A percentile compares a stretch with the other conserved stretches of the same genome.
phyloP scores from a whole-genome alignment of 805 yeast genomes.

The Nakazawaea populi region DNA sequence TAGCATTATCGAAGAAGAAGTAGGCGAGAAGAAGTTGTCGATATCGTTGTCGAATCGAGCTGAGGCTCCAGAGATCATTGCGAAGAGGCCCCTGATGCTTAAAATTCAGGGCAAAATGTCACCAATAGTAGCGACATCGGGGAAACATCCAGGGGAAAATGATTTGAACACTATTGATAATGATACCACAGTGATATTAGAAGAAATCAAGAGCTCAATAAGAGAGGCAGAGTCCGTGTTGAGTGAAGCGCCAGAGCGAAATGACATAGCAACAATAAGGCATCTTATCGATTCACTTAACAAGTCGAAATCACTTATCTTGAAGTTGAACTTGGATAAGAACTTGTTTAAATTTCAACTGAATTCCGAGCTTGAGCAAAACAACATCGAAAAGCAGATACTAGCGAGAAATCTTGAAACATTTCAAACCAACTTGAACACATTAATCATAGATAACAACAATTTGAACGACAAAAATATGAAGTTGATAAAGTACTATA shows the following conservation, averaged over 20 bases:
- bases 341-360: constrained; percentile 24
- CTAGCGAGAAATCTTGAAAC: constrained; percentile 21
- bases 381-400: constrained; percentile 23
- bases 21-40: background rate
- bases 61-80: background rate
- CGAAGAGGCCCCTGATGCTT: background rate
- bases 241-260: background rate
- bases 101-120: background rate
- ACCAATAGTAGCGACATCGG: background rate
- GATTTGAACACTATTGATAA: constrained; percentile 7
- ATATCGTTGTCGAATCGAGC: background rate
- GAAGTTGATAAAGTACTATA: constrained; percentile 25
- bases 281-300: background rate
- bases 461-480: constrained; percentile 24
- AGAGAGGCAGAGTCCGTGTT: background rate
- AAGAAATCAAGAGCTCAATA: constrained; percentile 1
- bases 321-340: constrained; percentile 25
- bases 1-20: constrained; percentile 2
- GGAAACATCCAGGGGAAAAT: background rate
- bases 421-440: constrained; percentile 20
- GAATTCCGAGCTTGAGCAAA: constrained; percentile 20
- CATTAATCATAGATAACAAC: constrained; percentile 23
- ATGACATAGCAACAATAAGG: background rate
- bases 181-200: constrained; percentile 1
- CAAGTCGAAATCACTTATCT: constrained; percentile 12